Evolutionary conservation across 2,329 filamentous ascomycete species (phyloP).

Genomic region (Trichoderma sp.): DNA sequence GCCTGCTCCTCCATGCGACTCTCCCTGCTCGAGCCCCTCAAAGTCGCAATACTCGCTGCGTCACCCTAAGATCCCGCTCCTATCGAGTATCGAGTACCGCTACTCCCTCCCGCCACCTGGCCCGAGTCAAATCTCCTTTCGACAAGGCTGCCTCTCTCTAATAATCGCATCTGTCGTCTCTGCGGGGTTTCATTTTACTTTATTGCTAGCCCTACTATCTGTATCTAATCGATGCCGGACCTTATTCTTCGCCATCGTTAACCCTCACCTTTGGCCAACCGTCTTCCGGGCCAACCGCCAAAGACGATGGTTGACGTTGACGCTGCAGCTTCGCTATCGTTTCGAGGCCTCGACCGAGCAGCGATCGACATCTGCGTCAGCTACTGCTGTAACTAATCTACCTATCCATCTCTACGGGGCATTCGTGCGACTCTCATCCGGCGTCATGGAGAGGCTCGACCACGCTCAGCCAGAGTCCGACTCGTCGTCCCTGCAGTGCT

Average conservation of each 20-base stretch:
- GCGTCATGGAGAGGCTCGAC: constrained; percentile 24
- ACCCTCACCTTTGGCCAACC: background rate
- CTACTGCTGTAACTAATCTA: background rate
- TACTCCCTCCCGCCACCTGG: background rate
- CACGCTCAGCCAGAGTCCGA: constrained; percentile 25
- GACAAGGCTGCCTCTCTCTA: background rate
- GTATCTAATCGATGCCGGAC: background rate
- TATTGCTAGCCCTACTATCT: background rate
- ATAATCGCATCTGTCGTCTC: background rate
- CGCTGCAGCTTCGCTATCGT: constrained; percentile 2
- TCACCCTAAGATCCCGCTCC: background rate
- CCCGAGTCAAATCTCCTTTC: constrained; percentile 5
- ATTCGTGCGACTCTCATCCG: background rate
- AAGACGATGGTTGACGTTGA: constrained; percentile 10
- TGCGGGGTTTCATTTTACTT: background rate
- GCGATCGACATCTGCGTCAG: background rate
- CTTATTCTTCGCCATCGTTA: background rate
- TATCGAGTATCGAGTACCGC: constrained; percentile 1
- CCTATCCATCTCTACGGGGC: background rate
- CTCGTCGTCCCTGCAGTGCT: constrained; percentile 59
- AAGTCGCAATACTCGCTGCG: background rate
- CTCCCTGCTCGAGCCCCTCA: background rate
- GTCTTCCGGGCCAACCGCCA: background rate
- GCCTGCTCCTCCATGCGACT: background rate
- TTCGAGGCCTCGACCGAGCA: background rate